A percentile compares a stretch with the other conserved stretches of the same genome.
phyloP scores from a whole-genome alignment of 306 rosid genomes.

The Rubus idaeus region DNA sequence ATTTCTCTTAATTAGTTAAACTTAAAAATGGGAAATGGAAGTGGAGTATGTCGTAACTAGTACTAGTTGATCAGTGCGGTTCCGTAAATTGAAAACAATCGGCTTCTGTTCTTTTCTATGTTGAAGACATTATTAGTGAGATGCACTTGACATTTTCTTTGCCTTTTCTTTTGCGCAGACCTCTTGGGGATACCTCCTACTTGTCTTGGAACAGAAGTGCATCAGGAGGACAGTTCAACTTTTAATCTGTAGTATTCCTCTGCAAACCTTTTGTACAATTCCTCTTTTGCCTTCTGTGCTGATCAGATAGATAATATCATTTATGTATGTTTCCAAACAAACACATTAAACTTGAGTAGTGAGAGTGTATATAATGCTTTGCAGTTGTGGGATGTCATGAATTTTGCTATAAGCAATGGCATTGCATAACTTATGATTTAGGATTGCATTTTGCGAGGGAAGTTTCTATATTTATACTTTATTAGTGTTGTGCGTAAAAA shows the following conservation, averaged over 20 bases:
- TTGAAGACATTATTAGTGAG: neutral
- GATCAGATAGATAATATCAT: conserved; percentile 6
- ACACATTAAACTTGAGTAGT: neutral
- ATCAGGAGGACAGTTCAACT: conserved; percentile 29
- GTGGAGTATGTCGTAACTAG: neutral
- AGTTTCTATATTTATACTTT: neutral
- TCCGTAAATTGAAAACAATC: neutral
- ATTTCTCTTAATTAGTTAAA: neutral
- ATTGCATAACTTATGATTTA: neutral
- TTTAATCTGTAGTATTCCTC: conserved; percentile 17
- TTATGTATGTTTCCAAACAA: conserved; percentile 3
- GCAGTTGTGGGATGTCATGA: conserved; percentile 2
- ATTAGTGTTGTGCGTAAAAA: neutral
- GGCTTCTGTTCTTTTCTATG: neutral
- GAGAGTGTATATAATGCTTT: conserved; percentile 6
- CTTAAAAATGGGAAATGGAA: neutral
- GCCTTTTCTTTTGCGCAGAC: conserved; percentile 52
- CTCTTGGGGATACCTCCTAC: conserved; percentile 86
- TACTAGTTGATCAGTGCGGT: neutral
- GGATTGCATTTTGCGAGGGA: neutral
- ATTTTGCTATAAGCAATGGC: conserved; percentile 7
- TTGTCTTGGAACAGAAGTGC: conserved; percentile 77
- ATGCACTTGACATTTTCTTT: neutral
- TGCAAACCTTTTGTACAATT: neutral
- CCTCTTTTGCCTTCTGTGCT: conserved; percentile 3